Evolutionary conservation across 345 rosid genomes (phyloP), one percentile per base, ranked within the genome.

Genomic region (Populus ilicifolia): DNA sequence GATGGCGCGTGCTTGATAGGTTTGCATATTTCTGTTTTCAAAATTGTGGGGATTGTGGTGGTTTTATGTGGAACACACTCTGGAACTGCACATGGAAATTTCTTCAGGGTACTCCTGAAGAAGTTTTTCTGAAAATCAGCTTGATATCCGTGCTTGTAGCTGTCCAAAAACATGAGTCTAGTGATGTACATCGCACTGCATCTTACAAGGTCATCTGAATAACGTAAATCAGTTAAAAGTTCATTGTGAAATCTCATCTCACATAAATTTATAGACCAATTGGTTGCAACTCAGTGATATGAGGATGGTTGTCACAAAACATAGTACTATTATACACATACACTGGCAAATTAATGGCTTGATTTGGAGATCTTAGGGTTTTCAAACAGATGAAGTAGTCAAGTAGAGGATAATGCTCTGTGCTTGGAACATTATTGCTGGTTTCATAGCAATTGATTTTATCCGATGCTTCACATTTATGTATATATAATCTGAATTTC

Each of bases 1-100:
- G 90, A 48, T 96, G 98, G 97, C 83, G 96, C 68, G 83, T 93
- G 72, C 91, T 96, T 39, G 98, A 96, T 84, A 92, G 94, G 99
- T 93, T 79, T 80, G 89, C 80, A 54, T 74, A 18, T 72, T 75
- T 50, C 41, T 70, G 3, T n/a, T 73, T 70, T 36, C 16, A 41
- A 71, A 33, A 33, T 65, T 71, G 25, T 23, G 41, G 69, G 12
- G 66, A 21, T 41, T 46, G 52, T 62, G 25, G 65, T 43, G 73
- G 73, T 73, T 46, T 69, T 52, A 59, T 29, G 38, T 80, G 38
- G 46, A 33, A 27, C 39, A 75, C 77, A 35, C 29, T 39, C 50
- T 73, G 12, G 14, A 64, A 29, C 18, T 43, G 36, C 72, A 23
- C 70, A 18, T 59, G 7, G 64, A 78, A 64, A 64, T 48, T 12